phyloP scores from a whole-genome alignment of 257 asterid genomes.

The Rauvolfia tetraphylla region DNA sequence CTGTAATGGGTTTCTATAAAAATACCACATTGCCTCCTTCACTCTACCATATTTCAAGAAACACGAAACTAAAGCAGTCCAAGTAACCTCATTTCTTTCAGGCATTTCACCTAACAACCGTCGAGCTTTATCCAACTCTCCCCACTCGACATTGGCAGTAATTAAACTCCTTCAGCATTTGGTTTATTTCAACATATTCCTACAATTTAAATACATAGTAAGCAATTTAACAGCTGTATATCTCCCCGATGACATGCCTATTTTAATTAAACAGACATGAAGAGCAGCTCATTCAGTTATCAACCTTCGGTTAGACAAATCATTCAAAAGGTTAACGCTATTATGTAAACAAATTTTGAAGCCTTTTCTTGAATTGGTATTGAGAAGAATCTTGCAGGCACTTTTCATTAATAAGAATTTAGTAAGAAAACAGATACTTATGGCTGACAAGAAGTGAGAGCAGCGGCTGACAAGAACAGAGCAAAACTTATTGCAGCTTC shows the following conservation, averaged over 20 bases:
- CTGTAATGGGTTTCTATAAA: conserved; percentile 43
- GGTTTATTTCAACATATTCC: conserved; percentile 46
- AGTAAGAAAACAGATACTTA: too few species aligned
- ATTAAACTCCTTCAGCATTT: conserved; percentile 60
- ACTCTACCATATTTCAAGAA: conserved; percentile 51
- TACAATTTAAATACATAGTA: conserved; percentile 53
- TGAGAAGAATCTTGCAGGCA: conserved; percentile 23
- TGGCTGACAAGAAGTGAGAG: too few species aligned
- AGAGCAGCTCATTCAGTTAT: conserved; percentile 42
- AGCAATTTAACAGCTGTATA: too few species aligned
- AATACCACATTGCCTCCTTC: conserved; percentile 55
- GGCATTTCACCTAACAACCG: too few species aligned
- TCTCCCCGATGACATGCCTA: conserved; percentile 57
- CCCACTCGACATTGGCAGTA: too few species aligned
- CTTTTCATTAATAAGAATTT: too few species aligned
- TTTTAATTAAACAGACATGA: conserved; percentile 65
- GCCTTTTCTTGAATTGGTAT: conserved; percentile 34
- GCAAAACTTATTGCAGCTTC: too few species aligned
- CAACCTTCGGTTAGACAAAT: conserved; percentile 31
- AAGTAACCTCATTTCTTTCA: too few species aligned
- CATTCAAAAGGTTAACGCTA: conserved; percentile 37
- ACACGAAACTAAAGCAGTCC: conserved; percentile 62
- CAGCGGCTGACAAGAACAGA: too few species aligned
- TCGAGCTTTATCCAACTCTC: too few species aligned
- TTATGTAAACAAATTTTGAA: conserved; percentile 33